Evolutionary conservation across 148 eudicot genomes (phyloP).

Genomic region (Heliamphora exappendiculata): DNA sequence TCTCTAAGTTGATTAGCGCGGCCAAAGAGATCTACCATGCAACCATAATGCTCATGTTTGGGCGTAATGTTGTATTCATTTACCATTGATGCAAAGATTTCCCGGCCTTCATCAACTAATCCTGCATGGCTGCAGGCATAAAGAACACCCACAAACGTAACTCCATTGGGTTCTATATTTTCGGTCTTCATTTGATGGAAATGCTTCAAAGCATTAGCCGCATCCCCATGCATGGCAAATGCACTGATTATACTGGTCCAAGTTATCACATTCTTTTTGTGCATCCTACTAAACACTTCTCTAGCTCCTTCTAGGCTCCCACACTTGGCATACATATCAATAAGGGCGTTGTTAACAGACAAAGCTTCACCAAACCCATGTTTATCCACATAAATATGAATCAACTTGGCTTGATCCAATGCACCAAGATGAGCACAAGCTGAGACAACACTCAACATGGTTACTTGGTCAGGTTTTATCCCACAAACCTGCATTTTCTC

Average conservation of each 20-base stretch:
- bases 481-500: conserved; percentile 29
- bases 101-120: conserved; percentile 37
- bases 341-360: conserved; percentile 43
- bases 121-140: conserved; percentile 63
- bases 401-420: conserved; percentile 29
- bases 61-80: conserved; percentile 35
- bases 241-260: conserved; percentile 50
- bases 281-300: conserved; percentile 29
- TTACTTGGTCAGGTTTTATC: conserved; percentile 40
- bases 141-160: conserved; percentile 48
- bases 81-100: conserved; percentile 34
- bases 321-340: conserved; percentile 59
- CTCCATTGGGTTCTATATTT: conserved; percentile 36
- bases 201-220: conserved; percentile 25
- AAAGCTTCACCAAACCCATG: conserved; percentile 35
- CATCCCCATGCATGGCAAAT: conserved; percentile 40
- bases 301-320: conserved; percentile 40
- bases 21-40: conserved; percentile 55
- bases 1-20: conserved; percentile 36
- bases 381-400: conserved; percentile 26
- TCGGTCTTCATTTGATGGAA: conserved; percentile 35
- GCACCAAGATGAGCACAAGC: conserved; percentile 50
- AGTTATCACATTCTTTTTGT: conserved; percentile 34
- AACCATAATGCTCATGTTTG: conserved; percentile 41
- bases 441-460: conserved; percentile 47